These are phyloP conservation scores for Cercospora nicotianae DNA, from an alignment of 2,329 filamentous ascomycete species.

Conservation along the genomic window DNA sequence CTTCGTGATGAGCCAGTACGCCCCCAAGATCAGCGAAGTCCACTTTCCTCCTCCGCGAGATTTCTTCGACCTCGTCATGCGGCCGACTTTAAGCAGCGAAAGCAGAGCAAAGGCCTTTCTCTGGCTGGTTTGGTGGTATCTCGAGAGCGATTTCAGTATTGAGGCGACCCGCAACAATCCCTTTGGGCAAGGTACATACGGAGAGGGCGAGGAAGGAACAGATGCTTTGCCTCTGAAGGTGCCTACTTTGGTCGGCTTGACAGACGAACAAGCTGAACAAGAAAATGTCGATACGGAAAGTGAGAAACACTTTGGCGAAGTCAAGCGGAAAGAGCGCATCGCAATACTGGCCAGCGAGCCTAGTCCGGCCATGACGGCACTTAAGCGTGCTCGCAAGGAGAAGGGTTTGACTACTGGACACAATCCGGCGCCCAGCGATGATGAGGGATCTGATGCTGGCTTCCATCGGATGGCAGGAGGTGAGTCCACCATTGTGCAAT, in stretches of 20 bases:
- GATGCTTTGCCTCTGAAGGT: slow-evolving; percentile 56
- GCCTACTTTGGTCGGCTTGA: slow-evolving; percentile 65
- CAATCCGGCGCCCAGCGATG: slow-evolving; percentile 32
- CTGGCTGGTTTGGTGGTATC: slow-evolving; percentile 99
- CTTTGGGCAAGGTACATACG: slow-evolving; percentile 64
- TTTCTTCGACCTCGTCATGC: slow-evolving; percentile 97
- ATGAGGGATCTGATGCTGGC: slow-evolving; percentile 35
- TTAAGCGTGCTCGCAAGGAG: slow-evolving; percentile 51
- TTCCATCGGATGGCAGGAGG: slow-evolving; percentile 21
- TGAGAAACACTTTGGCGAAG: slow-evolving; percentile 68
- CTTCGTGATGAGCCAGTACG: slow-evolving; percentile 87
- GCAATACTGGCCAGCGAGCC: slow-evolving; percentile 73
- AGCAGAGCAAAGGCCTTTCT: slow-evolving; percentile 86
- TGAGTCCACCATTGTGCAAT: neutral
- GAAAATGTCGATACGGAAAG: slow-evolving; percentile 75
- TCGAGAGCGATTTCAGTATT: slow-evolving; percentile 90
- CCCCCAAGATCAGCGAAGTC: slow-evolving; percentile 85
- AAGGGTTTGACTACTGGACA: slow-evolving; percentile 42
- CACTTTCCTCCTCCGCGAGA: slow-evolving; percentile 85
- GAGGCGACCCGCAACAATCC: slow-evolving; percentile 88
- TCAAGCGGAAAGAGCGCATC: slow-evolving; percentile 72
- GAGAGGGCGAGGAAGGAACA: slow-evolving; percentile 44
- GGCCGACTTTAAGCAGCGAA: slow-evolving; percentile 74
- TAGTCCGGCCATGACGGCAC: slow-evolving; percentile 60
- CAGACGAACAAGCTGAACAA: slow-evolving; percentile 61